Evolutionary conservation across 2,329 filamentous ascomycete species (phyloP), one percentile per base, ranked within the genome.

Genomic region (Aspergillus pseudoterreus): DNA sequence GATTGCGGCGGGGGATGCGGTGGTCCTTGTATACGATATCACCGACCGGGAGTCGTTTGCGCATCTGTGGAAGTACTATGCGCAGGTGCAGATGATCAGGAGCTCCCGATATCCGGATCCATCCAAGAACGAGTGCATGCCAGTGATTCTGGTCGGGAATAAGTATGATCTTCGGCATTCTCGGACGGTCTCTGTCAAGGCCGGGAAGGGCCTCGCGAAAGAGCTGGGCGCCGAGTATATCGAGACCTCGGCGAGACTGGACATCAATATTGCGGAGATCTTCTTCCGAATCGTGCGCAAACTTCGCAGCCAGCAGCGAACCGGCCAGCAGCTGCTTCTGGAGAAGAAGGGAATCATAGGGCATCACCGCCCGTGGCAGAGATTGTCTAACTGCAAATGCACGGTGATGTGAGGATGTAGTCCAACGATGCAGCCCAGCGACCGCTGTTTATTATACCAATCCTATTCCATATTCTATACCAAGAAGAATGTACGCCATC

Each of bases 401-500:
- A 10, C 27, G 27, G 27, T 30, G 27, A 30, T 30, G 27, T 30
- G 27, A 30, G 27, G 27, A 30, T 30, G 27, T 22, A 22, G 22
- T 22, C 22, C 22, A 22, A 30, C 8, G 27, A 30, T 30, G 8
- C 10, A 30, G 27, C 11, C 8, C 27, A 30, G 9, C 24, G 27
- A 30, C 9, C 27, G 27, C 8, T 30, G 6, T 30, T 10, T 2
- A 30, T 4, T 10, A 30, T 30, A 8, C 27, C 35, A 38, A 8
- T 38, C 15, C 35, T 38, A 38, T 38, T 38, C 35, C 15, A n/a
- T 17, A 17, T 38, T 43, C 30, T 15, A 43, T 35, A 27, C 27
- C 6, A 38, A 51, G 35, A 30, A 35, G 35, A 30, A 35, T 36
- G 24, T 30, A 51, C 49, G 49, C 38, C 44, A 27, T n/a, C 33